A percentile compares a stretch with the other conserved stretches of the same genome.
phyloP scores from a whole-genome alignment of 2,329 filamentous ascomycete genomes.

The Colletotrichum nymphaeae region DNA sequence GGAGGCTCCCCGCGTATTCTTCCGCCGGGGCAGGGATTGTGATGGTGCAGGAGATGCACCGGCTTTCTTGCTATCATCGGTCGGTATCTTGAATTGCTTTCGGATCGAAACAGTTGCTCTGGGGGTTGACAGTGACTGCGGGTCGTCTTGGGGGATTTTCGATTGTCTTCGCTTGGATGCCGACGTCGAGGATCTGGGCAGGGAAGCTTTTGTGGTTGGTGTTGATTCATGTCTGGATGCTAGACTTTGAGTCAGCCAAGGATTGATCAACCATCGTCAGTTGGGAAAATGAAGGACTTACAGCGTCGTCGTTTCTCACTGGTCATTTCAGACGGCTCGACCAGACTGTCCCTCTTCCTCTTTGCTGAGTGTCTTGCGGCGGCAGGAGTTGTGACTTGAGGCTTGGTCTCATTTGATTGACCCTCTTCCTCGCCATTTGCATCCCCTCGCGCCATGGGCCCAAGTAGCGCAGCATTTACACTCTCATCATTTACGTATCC shows the following conservation, averaged over 20 bases:
- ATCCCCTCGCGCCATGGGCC: background rate
- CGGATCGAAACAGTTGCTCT: background rate
- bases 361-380: constrained; percentile 1
- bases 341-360: constrained; percentile 27
- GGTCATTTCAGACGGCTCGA: background rate
- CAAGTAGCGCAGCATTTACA: constrained; percentile 16
- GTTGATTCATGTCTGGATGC: constrained; percentile 26
- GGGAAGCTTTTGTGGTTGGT: background rate
- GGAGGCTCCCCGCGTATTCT: constrained; percentile 10
- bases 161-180: constrained; percentile 16
- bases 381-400: background rate
- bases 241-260: background rate
- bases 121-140: background rate
- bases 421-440: background rate
- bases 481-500: constrained; percentile 14
- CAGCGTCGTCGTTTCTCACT: constrained; percentile 27
- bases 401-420: background rate
- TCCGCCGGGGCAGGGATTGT: background rate
- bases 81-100: constrained; percentile 1
- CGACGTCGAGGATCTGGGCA: background rate
- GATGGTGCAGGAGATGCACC: background rate
- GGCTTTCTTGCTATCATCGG: background rate
- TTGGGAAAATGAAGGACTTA: background rate
- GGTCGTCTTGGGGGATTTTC: background rate
- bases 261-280: background rate